Percentiles rank a stretch among this genome's conserved stretches.
Evolutionary conservation across 495 filamentous ascomycete species (phyloP).

Genomic region (Thozetella sp.): DNA sequence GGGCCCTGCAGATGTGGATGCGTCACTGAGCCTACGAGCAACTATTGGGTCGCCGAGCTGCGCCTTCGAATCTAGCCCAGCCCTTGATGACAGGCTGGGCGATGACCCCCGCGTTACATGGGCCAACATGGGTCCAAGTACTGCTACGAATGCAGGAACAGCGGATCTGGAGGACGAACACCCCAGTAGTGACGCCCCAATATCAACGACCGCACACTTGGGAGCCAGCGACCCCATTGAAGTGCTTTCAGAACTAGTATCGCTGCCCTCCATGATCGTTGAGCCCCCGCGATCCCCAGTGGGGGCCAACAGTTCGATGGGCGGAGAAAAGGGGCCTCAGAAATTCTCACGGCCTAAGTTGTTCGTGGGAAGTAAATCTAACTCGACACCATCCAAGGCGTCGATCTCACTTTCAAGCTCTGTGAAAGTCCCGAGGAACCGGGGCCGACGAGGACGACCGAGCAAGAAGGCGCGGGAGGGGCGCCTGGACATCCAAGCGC

Average conservation of each 20-base stretch:
- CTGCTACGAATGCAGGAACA: conserved; percentile 2
- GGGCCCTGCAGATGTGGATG: not conserved
- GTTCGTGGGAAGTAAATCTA: conserved; percentile 37
- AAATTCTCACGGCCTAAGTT: conserved; percentile 37
- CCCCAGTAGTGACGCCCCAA: not conserved
- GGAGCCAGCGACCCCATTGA: not conserved
- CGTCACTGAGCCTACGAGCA: not conserved
- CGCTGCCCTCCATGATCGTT: conserved; percentile 19
- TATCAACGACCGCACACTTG: not conserved
- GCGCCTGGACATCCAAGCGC: conserved; percentile 37
- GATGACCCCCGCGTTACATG: not conserved
- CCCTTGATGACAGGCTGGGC: not conserved
- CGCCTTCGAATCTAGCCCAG: no score
- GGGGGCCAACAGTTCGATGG: conserved; percentile 7
- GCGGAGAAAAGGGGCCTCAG: conserved; percentile 17
- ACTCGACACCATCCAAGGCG: conserved; percentile 1
- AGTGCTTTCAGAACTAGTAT: conserved; percentile 6
- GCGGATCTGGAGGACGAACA: not conserved
- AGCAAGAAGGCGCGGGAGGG: conserved; percentile 33
- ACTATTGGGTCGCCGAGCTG: not conserved
- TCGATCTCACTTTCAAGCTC: not conserved
- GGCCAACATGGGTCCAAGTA: not conserved
- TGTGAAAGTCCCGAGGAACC: conserved; percentile 12
- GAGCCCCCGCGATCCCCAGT: conserved; percentile 23
- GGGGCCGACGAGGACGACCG: conserved; percentile 21